Conservation (phyloP, 2,329 filamentous ascomycete species). For the Septoria linicola region DNA sequence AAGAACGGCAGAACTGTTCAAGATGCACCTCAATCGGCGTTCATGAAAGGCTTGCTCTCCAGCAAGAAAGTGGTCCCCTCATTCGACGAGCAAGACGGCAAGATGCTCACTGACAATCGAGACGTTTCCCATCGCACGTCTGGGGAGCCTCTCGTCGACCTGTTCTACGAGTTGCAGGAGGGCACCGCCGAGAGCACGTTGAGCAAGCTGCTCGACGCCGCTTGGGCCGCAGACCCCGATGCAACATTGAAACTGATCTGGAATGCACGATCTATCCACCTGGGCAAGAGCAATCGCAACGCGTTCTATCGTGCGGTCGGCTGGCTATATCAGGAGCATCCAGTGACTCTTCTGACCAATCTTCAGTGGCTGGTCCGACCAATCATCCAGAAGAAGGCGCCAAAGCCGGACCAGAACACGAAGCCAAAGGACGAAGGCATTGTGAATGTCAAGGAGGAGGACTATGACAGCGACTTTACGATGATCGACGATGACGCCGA, state of each 20-base stretch:
- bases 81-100: constrained; percentile 33
- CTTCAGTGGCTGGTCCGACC: constrained; percentile 57
- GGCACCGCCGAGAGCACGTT: constrained; percentile 42
- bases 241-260: constrained; percentile 60
- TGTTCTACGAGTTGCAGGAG: constrained; percentile 55
- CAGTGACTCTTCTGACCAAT: constrained; percentile 55
- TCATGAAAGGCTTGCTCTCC: constrained; percentile 25
- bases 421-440: constrained; percentile 35
- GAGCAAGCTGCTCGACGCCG: constrained; percentile 45
- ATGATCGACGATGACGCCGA: constrained; percentile 22
- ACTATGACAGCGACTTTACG: constrained; percentile 29
- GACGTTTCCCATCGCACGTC: constrained; percentile 53
- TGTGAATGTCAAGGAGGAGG: no score
- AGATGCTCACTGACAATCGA: constrained; percentile 54
- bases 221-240: constrained; percentile 53
- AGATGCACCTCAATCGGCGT: constrained; percentile 13
- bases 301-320: constrained; percentile 48
- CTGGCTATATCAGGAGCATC: constrained; percentile 58
- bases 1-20: background rate
- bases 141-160: constrained; percentile 50
- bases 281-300: constrained; percentile 54
- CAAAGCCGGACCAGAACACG: constrained; percentile 37
- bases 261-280: constrained; percentile 60
- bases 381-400: constrained; percentile 55
- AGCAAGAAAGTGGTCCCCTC: constrained; percentile 21